A percentile compares a stretch with the other conserved stretches of the same genome.
These are phyloP conservation scores for Blastobotrys serpentis DNA, from an alignment of 1,139 yeast species.

Conservation along the genomic window DNA sequence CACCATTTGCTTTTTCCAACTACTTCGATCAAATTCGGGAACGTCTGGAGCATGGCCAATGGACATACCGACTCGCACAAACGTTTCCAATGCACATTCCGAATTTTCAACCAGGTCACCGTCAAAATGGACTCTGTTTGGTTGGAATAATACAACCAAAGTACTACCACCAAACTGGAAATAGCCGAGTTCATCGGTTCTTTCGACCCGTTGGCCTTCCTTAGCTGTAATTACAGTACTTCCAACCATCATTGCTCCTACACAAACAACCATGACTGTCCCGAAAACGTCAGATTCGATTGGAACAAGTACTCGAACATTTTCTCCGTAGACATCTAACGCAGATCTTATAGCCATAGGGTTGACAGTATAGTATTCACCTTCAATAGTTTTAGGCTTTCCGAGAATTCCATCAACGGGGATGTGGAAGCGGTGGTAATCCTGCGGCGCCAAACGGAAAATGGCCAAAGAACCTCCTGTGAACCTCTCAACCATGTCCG, in stretches of 20 bases:
- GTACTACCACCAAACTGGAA: constrained; percentile 97
- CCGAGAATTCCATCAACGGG: constrained; percentile 79
- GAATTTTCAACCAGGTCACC: constrained; percentile 72
- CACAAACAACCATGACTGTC: constrained; percentile 69
- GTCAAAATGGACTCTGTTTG: constrained; percentile 56
- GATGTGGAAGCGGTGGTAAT: constrained; percentile 88
- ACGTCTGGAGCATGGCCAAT: constrained; percentile 68
- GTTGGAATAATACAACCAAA: constrained; percentile 57
- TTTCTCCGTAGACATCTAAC: constrained; percentile 90
- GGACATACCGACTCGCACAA: constrained; percentile 87
- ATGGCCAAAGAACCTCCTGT: constrained; percentile 67
- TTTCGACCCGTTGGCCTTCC: constrained; percentile 54
- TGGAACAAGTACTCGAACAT: constrained; percentile 74
- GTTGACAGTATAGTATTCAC: constrained; percentile 93
- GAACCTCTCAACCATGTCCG: constrained; percentile 48
- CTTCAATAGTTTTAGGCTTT: constrained; percentile 66
- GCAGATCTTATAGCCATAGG: constrained; percentile 94
- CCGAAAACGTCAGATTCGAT: constrained; percentile 76
- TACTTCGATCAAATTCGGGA: constrained; percentile 43
- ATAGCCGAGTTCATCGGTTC: constrained; percentile 88
- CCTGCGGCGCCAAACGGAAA: constrained; percentile 93
- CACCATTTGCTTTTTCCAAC: too few relatives aligned
- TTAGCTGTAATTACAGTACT: constrained; percentile 73
- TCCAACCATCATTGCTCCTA: constrained; percentile 99
- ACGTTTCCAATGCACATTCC: constrained; percentile 67